Base-by-base conservation (phyloP, 495 filamentous ascomycete genomes). In the Penicillium chermesinum region DNA sequence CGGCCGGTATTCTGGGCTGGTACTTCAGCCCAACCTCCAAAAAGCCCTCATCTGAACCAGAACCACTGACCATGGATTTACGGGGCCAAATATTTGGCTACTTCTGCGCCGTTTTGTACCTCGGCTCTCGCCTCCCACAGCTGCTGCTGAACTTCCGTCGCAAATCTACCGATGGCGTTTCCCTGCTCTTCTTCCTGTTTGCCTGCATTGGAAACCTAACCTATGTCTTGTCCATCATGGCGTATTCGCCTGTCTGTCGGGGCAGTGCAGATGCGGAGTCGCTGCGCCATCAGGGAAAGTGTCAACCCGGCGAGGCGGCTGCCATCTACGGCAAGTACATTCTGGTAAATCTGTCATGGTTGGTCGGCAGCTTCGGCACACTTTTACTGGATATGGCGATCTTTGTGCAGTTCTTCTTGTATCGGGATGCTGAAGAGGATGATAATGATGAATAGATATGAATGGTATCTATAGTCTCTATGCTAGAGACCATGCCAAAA, bases 191-290 rank as follows among this genome's bases (percentile, higher is more conserved):
- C 72, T 98, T 98, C 71, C 70, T 97, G 14, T 98, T 98, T 61
- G 93, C 91, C 7, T 96, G 90, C 62, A 77, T 96, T 16, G 93
- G 93, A 2, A 98, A 98, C 58, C 55, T 91, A 45, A 95, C 91
- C 0, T 98, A 94, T 58, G 89, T 96, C 4, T 61, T 95, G 14
- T 86, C 81, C n/a, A 97, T 98, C 34, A 69, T 97, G 38, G 90
- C 88, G 6, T 95, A 86, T 58, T 85, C 87, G 15, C 85, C 91
- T 3, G 64, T 70, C 27, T 83, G 80, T 55, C 49, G 41, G 5
- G 49, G 54, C 16, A 57, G 55, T 13, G 52, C 59, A 32, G 22
- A 13, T 8, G 4, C 48, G 20, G 38, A 17, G 17, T 10, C 20
- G 5, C 17, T 37, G 9, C 35, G 44, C 22, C 49, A 38, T n/a